These are phyloP conservation scores for Hyphochytrium catenoides DNA, from an alignment of 352 stramenopile species.

Conservation along the genomic window DNA sequence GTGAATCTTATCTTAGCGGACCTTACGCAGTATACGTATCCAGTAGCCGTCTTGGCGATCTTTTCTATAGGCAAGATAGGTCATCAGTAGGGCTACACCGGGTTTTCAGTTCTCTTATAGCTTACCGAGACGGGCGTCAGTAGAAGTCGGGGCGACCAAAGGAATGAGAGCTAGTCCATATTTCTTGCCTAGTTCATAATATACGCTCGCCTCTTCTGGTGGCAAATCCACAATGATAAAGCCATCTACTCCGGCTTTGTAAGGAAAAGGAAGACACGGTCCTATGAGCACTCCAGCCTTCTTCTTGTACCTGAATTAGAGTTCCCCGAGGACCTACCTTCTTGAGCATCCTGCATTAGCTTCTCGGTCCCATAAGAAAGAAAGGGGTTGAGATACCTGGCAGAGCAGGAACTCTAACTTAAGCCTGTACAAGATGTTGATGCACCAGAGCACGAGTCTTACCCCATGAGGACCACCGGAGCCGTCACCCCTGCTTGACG, in stretches of 20 bases:
- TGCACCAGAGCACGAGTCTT: no score
- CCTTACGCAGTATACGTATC: slow-evolving; percentile 62
- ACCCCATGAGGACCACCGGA: slow-evolving; percentile 94
- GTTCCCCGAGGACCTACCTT: no score
- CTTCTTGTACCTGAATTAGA: slow-evolving; percentile 6
- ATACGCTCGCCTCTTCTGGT: slow-evolving; percentile 70
- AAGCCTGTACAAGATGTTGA: no score
- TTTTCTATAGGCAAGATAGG: no score
- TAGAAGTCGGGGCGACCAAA: slow-evolving; percentile 88
- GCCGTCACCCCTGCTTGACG: slow-evolving; percentile 68
- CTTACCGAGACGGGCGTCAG: slow-evolving; percentile 70
- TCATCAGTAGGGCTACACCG: no score
- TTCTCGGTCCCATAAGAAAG: slow-evolving; percentile 83
- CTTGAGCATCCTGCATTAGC: slow-evolving; percentile 48
- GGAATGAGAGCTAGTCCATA: slow-evolving; percentile 84
- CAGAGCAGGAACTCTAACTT: no score
- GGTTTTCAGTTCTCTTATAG: slow-evolving; percentile 28
- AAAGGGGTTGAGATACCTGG: slow-evolving; percentile 90
- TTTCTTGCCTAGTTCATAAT: slow-evolving; percentile 69
- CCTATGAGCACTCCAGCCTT: no score
- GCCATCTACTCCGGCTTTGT: slow-evolving; percentile 77
- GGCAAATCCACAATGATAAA: slow-evolving; percentile 97
- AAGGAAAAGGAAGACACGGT: no score
- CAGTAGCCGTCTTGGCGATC: slow-evolving; percentile 34
- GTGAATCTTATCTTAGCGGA: slow-evolving; percentile 1